Evolutionary conservation across 352 stramenopile species (phyloP).

Genomic region (Phytopythium sindhum): DNA sequence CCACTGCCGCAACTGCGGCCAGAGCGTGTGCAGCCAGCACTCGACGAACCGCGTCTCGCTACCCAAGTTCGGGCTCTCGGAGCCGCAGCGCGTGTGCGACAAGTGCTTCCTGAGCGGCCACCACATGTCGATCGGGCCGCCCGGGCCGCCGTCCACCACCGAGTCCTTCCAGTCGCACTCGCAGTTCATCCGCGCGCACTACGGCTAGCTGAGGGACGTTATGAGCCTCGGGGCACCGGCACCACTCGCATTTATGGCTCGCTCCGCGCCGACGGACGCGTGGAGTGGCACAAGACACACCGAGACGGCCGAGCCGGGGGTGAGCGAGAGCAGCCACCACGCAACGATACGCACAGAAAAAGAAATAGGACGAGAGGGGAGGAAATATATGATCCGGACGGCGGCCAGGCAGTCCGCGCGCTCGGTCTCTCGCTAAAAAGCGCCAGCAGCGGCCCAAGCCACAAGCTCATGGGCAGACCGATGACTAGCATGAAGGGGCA

Average conservation of each 20-base stretch:
- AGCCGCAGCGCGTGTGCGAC: constrained; percentile 77
- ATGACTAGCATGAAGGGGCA: background rate
- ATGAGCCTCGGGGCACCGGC: background rate
- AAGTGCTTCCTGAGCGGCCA: constrained; percentile 73
- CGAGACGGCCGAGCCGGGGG: too few species aligned
- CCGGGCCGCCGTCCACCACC: constrained; percentile 29
- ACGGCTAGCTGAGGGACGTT: background rate
- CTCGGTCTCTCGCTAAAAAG: too few species aligned
- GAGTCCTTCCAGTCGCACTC: constrained; percentile 34
- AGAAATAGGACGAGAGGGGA: background rate
- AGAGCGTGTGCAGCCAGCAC: constrained; percentile 70
- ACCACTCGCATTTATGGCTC: background rate
- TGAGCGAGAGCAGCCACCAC: background rate
- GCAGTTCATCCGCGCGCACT: constrained; percentile 11
- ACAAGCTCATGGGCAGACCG: too few species aligned
- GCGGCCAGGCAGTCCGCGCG: background rate
- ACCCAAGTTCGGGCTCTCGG: constrained; percentile 64
- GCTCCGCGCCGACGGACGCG: background rate
- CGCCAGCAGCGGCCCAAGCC: too few species aligned
- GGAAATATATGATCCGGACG: constrained; percentile 1
- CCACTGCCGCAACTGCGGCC: constrained; percentile 79
- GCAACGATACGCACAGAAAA: background rate
- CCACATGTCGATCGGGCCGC: constrained; percentile 31
- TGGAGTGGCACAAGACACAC: background rate
- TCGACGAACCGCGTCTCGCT: constrained; percentile 77